phyloP scores from a whole-genome alignment of 331 rosid species.

The Quercus phellos region DNA sequence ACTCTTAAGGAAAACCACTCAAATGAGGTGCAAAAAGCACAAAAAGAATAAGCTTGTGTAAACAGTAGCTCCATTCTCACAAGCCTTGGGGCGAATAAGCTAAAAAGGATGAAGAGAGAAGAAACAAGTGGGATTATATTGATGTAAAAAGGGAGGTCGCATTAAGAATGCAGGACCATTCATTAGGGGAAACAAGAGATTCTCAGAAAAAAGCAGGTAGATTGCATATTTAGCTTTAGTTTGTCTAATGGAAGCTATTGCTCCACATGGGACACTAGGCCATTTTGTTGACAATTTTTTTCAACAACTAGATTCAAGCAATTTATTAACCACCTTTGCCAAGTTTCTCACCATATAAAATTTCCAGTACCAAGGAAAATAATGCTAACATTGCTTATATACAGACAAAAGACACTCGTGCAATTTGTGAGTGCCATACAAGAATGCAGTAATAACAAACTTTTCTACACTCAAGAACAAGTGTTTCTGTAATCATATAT shows the following conservation, averaged over 20 bases:
- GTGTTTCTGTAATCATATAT: constrained; percentile 11
- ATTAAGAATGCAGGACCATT: background rate
- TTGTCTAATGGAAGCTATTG: background rate
- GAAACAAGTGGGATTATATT: background rate
- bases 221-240: background rate
- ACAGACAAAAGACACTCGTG: background rate
- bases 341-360: background rate
- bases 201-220: background rate
- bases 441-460: constrained; percentile 11
- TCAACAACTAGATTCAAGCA: background rate
- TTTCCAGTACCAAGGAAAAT: background rate
- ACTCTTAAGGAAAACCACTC: background rate
- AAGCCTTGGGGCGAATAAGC: background rate
- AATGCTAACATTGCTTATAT: background rate
- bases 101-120: background rate
- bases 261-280: background rate
- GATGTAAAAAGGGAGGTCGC: background rate
- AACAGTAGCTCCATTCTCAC: background rate
- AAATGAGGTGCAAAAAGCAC: background rate
- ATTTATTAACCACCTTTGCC: background rate
- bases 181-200: background rate
- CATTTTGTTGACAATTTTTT: background rate
- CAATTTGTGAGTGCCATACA: constrained; percentile 5
- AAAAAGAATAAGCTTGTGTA: background rate
- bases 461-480: background rate